A percentile compares a stretch with the other conserved stretches of the same genome.
Evolutionary conservation across 192 early-diverging fungal species (phyloP).

Genomic region (Tieghemiomyces parasiticus): DNA sequence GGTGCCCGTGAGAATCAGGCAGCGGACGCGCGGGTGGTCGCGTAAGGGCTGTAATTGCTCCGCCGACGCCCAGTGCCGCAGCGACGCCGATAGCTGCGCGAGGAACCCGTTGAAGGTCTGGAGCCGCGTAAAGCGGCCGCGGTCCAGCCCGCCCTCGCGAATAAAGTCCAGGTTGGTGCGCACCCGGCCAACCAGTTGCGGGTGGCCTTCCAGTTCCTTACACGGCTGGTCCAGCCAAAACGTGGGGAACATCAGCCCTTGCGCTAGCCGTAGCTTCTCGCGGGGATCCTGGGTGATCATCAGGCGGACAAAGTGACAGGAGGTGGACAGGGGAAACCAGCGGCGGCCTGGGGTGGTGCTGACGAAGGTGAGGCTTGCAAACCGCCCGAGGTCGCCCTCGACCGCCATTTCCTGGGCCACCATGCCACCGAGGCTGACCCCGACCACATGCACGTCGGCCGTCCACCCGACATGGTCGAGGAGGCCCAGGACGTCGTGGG

Average conservation of each 20-base stretch:
- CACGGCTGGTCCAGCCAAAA: neutral
- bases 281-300: neutral
- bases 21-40: neutral
- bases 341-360: neutral
- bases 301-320: neutral
- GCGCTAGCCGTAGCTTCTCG: neutral
- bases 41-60: neutral
- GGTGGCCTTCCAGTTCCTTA: neutral
- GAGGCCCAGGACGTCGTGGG: neutral
- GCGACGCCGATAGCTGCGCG: neutral
- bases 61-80: neutral
- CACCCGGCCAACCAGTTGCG: neutral
- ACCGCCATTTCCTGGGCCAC: neutral
- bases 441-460: neutral
- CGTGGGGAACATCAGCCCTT: neutral
- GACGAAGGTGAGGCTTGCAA: neutral
- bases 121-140: neutral
- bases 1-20: neutral
- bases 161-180: neutral
- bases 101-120: neutral
- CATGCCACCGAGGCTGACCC: constrained; percentile 8
- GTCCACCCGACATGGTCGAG: neutral
- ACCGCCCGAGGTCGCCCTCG: neutral
- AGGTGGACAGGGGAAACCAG: neutral
- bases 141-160: neutral